Percentiles rank a stretch among this genome's conserved stretches.
Evolutionary conservation across 768 basidiomycete species (phyloP).

Genomic region (Pleurotus ostreatus): DNA sequence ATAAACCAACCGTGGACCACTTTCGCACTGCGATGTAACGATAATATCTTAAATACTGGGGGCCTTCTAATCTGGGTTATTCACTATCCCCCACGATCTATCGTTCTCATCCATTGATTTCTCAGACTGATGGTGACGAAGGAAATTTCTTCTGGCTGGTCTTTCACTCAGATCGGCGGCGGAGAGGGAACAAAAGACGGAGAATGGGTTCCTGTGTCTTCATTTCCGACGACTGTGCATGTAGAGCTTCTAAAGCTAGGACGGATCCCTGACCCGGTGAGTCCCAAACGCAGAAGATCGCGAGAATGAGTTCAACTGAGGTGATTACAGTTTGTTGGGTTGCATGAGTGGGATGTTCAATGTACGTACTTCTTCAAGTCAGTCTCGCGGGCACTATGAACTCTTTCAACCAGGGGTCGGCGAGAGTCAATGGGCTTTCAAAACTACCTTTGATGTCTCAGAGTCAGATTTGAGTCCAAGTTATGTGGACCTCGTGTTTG

Average conservation of each 20-base stretch:
- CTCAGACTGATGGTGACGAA: slow-evolving; percentile 13
- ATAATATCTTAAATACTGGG: too few species aligned
- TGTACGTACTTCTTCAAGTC: slow-evolving; percentile 43
- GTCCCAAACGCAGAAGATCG: slow-evolving; percentile 18
- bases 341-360: slow-evolving; percentile 89
- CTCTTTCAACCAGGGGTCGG: slow-evolving; percentile 65
- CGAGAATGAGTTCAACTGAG: neutral
- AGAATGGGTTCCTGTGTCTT: slow-evolving; percentile 62
- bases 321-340: slow-evolving; percentile 55
- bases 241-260: slow-evolving; percentile 73
- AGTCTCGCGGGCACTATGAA: neutral
- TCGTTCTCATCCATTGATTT: neutral
- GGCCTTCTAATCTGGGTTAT: too few species aligned
- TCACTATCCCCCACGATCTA: neutral
- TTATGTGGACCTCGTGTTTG: slow-evolving; percentile 77
- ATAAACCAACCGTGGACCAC: too few species aligned
- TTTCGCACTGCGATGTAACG: too few species aligned
- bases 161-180: slow-evolving; percentile 63
- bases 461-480: slow-evolving; percentile 39
- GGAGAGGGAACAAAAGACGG: slow-evolving; percentile 52
- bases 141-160: slow-evolving; percentile 44
- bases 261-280: slow-evolving; percentile 80
- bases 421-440: slow-evolving; percentile 84
- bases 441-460: slow-evolving; percentile 52
- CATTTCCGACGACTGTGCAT: slow-evolving; percentile 84